Evolutionary conservation across 805 yeast species (phyloP).

Genomic region (Torulaspora quercuum): DNA sequence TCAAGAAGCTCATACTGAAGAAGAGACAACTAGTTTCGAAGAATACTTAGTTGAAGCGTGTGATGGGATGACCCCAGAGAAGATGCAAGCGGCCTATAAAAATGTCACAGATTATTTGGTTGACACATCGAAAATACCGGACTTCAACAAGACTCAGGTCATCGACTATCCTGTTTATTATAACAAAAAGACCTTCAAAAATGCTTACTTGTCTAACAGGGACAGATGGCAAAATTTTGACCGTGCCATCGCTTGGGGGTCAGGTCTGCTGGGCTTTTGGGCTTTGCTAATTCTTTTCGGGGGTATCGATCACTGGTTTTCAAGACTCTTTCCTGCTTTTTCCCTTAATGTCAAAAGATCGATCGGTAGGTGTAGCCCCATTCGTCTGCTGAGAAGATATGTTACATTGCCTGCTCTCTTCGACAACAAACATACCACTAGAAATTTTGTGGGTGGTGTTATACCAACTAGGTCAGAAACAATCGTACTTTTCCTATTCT

Average conservation of each 20-base stretch:
- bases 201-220: conserved; percentile 27
- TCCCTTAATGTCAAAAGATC: conserved; percentile 34
- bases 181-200: conserved; percentile 26
- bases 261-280: conserved; percentile 50
- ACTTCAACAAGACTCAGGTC: conserved; percentile 37
- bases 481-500: conserved; percentile 18
- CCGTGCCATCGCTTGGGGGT: conserved; percentile 45
- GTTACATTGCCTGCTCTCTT: conserved; percentile 22
- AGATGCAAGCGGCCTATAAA: conserved; percentile 38
- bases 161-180: conserved; percentile 40
- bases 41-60: conserved; percentile 31
- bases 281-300: conserved; percentile 42
- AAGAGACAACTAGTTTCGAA: conserved; percentile 18
- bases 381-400: conserved; percentile 19
- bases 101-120: conserved; percentile 47
- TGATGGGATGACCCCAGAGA: conserved; percentile 35
- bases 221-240: conserved; percentile 36
- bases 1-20: conserved; percentile 12
- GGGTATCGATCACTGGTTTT: conserved; percentile 42
- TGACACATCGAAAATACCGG: conserved; percentile 32
- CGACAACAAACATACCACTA: conserved; percentile 14
- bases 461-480: conserved; percentile 27
- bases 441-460: conserved; percentile 14
- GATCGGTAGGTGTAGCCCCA: conserved; percentile 11
- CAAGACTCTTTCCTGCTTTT: conserved; percentile 40